Percentiles rank a stretch among this genome's conserved stretches.
These are phyloP conservation scores for Claviceps digitariae DNA, from an alignment of 2,329 filamentous ascomycete species.

Conservation along the genomic window DNA sequence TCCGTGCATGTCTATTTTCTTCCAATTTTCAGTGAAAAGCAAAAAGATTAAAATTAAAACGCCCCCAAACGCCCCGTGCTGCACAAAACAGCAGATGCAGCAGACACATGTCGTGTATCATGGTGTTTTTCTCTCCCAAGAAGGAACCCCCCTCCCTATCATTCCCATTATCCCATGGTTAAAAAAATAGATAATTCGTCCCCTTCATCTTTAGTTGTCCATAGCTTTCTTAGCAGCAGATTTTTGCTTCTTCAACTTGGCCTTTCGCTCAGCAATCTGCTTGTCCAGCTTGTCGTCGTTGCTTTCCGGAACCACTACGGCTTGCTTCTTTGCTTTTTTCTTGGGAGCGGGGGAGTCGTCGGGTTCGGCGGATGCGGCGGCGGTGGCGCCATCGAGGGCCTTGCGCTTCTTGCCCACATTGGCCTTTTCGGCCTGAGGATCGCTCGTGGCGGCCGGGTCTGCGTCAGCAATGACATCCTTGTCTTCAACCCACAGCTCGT, in stretches of 20 bases:
- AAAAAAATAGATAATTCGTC: no score
- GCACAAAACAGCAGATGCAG: background rate
- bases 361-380: conserved; percentile 22
- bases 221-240: conserved; percentile 38
- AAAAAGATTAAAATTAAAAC: background rate
- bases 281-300: conserved; percentile 41
- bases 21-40: background rate
- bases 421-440: conserved; percentile 35
- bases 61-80: background rate
- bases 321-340: conserved; percentile 23
- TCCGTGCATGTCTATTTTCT: background rate
- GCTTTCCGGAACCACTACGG: conserved; percentile 25
- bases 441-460: conserved; percentile 26
- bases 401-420: conserved; percentile 55
- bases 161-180: no score
- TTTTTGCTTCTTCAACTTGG: conserved; percentile 46
- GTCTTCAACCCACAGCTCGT: conserved; percentile 79
- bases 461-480: conserved; percentile 56
- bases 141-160: no score
- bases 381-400: conserved; percentile 22
- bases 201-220: conserved; percentile 23
- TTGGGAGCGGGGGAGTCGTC: conserved; percentile 15
- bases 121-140: background rate
- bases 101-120: background rate
- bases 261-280: conserved; percentile 47